Base-by-base conservation (phyloP, 2,329 filamentous ascomycete species). In the Xylariomycetidae sp. region DNA sequence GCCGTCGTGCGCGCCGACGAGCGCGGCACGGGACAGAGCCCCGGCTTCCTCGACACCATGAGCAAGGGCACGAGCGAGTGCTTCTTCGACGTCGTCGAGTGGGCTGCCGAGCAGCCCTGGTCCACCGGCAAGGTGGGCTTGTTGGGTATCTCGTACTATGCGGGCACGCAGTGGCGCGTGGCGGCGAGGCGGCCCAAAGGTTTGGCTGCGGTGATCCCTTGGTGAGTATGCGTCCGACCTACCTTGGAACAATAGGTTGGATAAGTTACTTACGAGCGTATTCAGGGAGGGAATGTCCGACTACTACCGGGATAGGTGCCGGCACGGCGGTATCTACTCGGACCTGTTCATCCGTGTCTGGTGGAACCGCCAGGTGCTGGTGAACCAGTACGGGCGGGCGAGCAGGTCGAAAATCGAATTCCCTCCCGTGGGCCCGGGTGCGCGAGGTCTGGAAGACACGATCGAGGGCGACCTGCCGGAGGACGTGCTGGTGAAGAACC, bases 351-450 rank as follows among this genome's bases (percentile, higher is more conserved):
- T 82, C 45, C 49, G 59, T 10, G 75, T 80, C 46, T 84, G 79
- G 80, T 83, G 78, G 78, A 69, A 82, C 47, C 66, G 77, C 0
- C 79, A 83, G 50, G 77, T 84, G 6, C 61, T 82, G 6, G 64
- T 66, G 0, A 85, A 85, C 47, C 82, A 87, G 53, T 86, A 86
- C 40, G 82, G 82, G 1, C 64, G 63, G 8, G 40, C 50, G 1
- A 54, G 53, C 0, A 38, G 56, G n/a, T 54, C 51, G 5, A 49
- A 45, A 31, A 42, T 54, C 16, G 51, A 38, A 6, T 58, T 56
- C 40, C 50, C 54, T 6, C 48, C 50, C 1, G 54, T 54, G 19
- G 51, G 50, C 2, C 54, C 54, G 0, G 51, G 44, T 5, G 50
- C 50, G 27, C 49, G 51, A 32, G 49, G 43, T 20, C 50, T 52